Base-by-base conservation (phyloP, 768 basidiomycete species). In the Psilocybe cubensis region DNA sequence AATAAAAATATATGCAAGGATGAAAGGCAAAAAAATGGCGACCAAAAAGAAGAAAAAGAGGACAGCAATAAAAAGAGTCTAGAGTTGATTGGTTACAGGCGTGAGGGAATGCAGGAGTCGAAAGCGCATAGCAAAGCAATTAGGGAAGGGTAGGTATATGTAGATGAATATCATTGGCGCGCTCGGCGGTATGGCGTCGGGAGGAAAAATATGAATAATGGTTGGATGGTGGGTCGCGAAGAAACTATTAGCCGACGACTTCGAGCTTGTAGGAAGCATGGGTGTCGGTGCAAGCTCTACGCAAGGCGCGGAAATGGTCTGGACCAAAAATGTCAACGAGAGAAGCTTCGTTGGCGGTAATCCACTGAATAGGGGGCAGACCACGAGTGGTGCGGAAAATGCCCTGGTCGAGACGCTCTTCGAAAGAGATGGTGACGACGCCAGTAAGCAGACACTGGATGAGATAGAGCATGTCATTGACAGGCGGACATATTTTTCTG, bases 351-450 rank as follows among this genome's bases (percentile, higher is more conserved):
- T 94, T 85, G 33, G 82, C 81, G 59, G 80, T 82, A 55, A 94
- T 79, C 91, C 91, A 94, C 35, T 88, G 80, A n/a, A 81, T 79
- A 10, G 90, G 84, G 18, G 92, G 91, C 14, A 93, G 72, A 18
- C 86, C 91, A 60, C 91, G 89, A 56, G 84, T 88, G 46, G 91
- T 94, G 61, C 85, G 83, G 70, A 88, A 86, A 10, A 83, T 69
- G 41, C 86, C 89, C 68, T 89, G 78, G 17, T 85, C 83, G n/a
- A 89, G 75, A 62, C 81, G 78, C 67, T 93, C 92, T 66, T 92
- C 90, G 65, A 88, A 87, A 61, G 85, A 83, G 54, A 92, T 76
- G 46, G 86, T 86, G 68, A 89, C 81, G 48, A 89, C 68, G 63
- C 88, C 88, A 56, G 88, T 89, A 65, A 89, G 81, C 40, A 89